Base-by-base conservation (phyloP, 1,139 yeast genomes). In the Yamadazyma jaroonii region DNA sequence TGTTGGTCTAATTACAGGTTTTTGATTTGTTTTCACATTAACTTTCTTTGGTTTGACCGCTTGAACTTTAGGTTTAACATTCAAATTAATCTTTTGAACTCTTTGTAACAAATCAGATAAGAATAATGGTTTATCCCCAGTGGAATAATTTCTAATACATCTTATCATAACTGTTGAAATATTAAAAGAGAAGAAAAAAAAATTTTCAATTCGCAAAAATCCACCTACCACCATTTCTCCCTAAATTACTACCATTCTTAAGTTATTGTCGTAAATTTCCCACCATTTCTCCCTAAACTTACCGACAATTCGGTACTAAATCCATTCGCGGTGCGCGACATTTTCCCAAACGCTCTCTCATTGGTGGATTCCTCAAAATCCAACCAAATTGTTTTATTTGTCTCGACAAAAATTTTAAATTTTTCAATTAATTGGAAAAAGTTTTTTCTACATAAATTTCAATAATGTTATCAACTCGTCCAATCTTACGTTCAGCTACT, bases 401-500 rank as follows among this genome's bases (percentile, higher is more conserved):
- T 33, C 44, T 44, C 50, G 50, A 48, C 52, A 47, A 48, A 46
- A 48, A 44, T 43, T 47, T 46, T 43, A 47, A 44, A 44, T 39
- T 45, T 45, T 45, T 45, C 49, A 48, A 40, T 45, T 47, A 48
- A 41, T 25, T 29, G 25, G 29, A 35, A 35, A 38, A 31, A 23
- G 13, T 39, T 38, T 39, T 40, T 41, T 26, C 26, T 10, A 15
- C 10, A 7, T 21, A 28, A 29, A 24, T 13, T 27, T 35, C 21
- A 43, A 55, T 47, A 52, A 83, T 83, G 90, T 83, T 83, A 77
- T 80, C 89, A 64, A 78, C 81, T 64, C 87, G 90, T 79, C 78
- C 86, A 68, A 79, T 79, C 72, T 74, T 82, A 69, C 85, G 89
- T 75, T 77, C 84, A 64, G 87, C 87, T 66, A 79, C 84, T 63